phyloP scores from a whole-genome alignment of 257 asterid species.

The Solanum boliviense region DNA sequence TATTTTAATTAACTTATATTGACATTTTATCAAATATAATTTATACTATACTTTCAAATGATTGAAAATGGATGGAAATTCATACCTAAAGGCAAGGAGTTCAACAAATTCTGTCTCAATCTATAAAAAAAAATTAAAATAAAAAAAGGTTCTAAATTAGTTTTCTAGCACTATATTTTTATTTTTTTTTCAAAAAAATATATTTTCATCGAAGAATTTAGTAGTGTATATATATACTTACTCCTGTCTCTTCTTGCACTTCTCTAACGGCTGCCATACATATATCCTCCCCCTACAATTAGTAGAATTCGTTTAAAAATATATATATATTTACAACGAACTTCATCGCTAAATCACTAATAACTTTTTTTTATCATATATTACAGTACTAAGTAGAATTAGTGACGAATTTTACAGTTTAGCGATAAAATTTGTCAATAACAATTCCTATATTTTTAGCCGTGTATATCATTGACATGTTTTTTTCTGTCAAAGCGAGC shows the following conservation, averaged over 20 bases:
- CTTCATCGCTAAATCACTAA: background rate
- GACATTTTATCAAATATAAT: background rate
- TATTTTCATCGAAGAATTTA: background rate
- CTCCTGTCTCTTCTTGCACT: conserved; percentile 96
- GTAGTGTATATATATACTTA: conserved; percentile 14
- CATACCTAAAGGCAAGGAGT: conserved; percentile 73
- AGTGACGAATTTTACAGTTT: too few species aligned
- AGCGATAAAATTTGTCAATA: background rate
- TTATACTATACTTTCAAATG: background rate
- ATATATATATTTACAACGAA: background rate
- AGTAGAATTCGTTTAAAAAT: too few species aligned
- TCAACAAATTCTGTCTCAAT: conserved; percentile 69
- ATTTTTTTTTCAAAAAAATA: too few species aligned
- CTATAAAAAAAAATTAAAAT: conserved; percentile 17
- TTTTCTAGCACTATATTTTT: background rate
- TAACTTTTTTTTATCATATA: background rate
- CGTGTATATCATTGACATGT: too few species aligned
- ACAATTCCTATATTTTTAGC: too few species aligned
- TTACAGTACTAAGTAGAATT: too few species aligned
- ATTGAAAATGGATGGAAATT: background rate
- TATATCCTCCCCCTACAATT: conserved; percentile 70
- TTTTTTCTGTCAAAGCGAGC: too few species aligned
- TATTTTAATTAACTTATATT: too few species aligned
- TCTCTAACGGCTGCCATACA: conserved; percentile 84
- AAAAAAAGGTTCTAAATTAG: too few species aligned